These are phyloP conservation scores for Casuarina equisetifolia DNA, from an alignment of 306 rosid genomes.

Conservation along the genomic window DNA sequence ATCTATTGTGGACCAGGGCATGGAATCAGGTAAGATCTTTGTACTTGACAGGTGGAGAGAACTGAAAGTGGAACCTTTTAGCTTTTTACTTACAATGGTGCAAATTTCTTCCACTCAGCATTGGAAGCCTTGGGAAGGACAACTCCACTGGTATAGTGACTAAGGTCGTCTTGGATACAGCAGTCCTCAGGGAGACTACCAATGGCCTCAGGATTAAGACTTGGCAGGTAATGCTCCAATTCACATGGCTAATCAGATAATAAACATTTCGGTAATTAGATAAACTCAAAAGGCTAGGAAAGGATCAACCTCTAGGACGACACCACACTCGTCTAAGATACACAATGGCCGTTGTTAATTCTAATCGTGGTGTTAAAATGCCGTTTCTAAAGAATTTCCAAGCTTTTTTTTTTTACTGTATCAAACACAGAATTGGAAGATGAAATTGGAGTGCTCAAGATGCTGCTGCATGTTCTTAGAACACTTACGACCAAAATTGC, in stretches of 20 bases:
- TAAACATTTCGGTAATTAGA: neutral
- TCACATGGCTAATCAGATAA: neutral
- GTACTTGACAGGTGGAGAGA: neutral
- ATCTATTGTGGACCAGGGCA: slow-evolving; percentile 96
- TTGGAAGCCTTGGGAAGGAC: slow-evolving; percentile 98
- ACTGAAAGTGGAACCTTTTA: neutral
- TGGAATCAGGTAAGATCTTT: slow-evolving; percentile 77
- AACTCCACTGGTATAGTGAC: slow-evolving; percentile 81
- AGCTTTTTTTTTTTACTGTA: neutral
- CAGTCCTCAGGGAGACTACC: slow-evolving; percentile 65
- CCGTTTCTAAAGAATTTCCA: neutral
- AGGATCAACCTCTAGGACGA: neutral
- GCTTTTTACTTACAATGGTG: neutral
- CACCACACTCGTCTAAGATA: neutral
- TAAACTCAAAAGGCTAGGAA: neutral
- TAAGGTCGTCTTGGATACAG: slow-evolving; percentile 86
- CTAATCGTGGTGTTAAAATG: neutral
- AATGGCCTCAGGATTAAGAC: slow-evolving; percentile 96
- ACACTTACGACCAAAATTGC: neutral
- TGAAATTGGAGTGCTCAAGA: neutral
- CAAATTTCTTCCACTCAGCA: slow-evolving; percentile 40
- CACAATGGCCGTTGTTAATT: neutral
- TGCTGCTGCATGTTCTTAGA: neutral
- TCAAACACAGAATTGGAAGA: neutral
- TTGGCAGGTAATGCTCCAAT: slow-evolving; percentile 71